Base-by-base conservation (phyloP, 352 stramenopile genomes). In the Pelagophyceae sp. region DNA sequence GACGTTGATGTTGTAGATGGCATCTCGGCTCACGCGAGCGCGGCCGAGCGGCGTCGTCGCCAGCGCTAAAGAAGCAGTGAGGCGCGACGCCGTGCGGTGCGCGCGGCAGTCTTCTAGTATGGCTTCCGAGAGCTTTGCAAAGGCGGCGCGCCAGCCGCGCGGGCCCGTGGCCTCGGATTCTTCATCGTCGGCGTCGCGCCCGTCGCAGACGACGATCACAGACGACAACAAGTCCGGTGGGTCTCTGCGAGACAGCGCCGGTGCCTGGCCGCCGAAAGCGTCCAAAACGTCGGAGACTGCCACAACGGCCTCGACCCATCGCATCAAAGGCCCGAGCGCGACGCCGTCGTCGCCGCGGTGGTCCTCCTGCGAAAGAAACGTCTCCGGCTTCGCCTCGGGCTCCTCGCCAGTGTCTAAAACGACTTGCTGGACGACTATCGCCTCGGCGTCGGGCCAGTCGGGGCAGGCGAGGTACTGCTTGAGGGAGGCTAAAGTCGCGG, bases 1-100 rank as follows among this genome's bases (percentile, higher is more conserved):
- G 31, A 80, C 76, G 67, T 77, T 80, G 65, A 80, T 70, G 38
- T 74, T 80, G 76, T 80, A 76, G 67, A 80, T 76, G 20, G 6
- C 38, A n/a, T 75, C 76, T n/a, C n/a, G n/a, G n/a, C n/a, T n/a
- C n/a, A n/a, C n/a, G n/a, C n/a, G n/a, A n/a, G n/a, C n/a, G n/a
- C n/a, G n/a, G n/a, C n/a, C n/a, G n/a, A n/a, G n/a, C 51, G 63
- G 63, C 32, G 50, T 76, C 23, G 38, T 1, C 38, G 27, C 38
- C 0, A 32, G 29, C 25, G 51, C 76, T 37, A 63, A 31, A 2
- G 67, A 60, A 1, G 67, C 23, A 2, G 67, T 31, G 1, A 74
- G 38, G 17, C 31, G 19, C 11, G 38, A 33, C 2, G 67, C 67
- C 1, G 20, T 20, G 1, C 67, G 19, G 38, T 54, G 31, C 25